A percentile compares a stretch with the other conserved stretches of the same genome.
Conservation (phyloP, 2,329 filamentous ascomycete species). For the Diaporthe sp. region DNA sequence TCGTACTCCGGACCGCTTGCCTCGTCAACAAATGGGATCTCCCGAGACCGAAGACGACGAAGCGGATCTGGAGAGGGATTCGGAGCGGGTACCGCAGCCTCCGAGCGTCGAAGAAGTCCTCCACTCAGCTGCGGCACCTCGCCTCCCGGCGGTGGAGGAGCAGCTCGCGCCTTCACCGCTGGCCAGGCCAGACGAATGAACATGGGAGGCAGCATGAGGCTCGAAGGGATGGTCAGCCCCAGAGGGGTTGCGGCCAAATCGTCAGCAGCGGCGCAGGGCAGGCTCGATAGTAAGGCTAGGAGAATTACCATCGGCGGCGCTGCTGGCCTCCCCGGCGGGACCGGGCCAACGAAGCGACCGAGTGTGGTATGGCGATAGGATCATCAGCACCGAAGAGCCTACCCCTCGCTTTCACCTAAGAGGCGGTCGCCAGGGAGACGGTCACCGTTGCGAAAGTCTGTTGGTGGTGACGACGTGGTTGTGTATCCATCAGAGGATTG, state of each 20-base stretch:
- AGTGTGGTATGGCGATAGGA: slow-evolving; percentile 47
- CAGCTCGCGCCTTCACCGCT: slow-evolving; percentile 58
- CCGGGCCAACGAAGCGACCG: slow-evolving; percentile 40
- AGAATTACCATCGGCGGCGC: slow-evolving; percentile 60
- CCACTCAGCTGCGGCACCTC: slow-evolving; percentile 64
- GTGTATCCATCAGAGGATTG: no score
- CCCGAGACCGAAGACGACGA: slow-evolving; percentile 64
- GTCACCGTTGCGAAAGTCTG: neutral
- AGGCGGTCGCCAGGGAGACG: slow-evolving; percentile 8
- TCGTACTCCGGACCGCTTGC: slow-evolving; percentile 60
- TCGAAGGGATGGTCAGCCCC: slow-evolving; percentile 44
- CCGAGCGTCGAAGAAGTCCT: slow-evolving; percentile 66
- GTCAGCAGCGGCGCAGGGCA: slow-evolving; percentile 34
- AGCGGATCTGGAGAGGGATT: slow-evolving; percentile 50
- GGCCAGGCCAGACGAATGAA: slow-evolving; percentile 73
- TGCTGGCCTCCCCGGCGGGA: slow-evolving; percentile 40
- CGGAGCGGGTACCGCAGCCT: slow-evolving; percentile 33
- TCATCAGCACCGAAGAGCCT: slow-evolving; percentile 41
- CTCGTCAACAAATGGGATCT: slow-evolving; percentile 69
- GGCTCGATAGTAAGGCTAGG: slow-evolving; percentile 50
- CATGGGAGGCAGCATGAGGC: slow-evolving; percentile 58
- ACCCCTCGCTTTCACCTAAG: slow-evolving; percentile 36
- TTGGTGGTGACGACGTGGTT: neutral
- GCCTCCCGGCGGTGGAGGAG: slow-evolving; percentile 52
- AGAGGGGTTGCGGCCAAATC: slow-evolving; percentile 37